Percentiles rank a stretch among this genome's conserved stretches.
Conservation (phyloP, 2,329 filamentous ascomycete genomes). For the Endocalyx cinctus region DNA sequence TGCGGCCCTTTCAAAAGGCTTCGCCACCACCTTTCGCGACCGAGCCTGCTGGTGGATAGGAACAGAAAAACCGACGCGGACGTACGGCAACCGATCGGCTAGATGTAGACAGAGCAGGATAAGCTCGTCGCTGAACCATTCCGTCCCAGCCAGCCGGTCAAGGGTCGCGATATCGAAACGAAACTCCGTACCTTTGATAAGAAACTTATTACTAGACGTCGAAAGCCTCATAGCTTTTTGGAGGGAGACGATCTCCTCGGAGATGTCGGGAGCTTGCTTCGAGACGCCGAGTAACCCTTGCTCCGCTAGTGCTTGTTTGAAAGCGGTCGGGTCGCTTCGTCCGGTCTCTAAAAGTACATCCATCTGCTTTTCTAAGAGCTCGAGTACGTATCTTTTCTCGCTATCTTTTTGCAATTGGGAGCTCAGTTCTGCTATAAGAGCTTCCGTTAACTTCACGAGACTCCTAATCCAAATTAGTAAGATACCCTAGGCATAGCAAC, state of each 20-base stretch:
- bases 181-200: not conserved
- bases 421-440: not conserved
- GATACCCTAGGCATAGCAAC: not conserved
- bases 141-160: not conserved
- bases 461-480: not conserved
- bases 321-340: slow-evolving; percentile 1
- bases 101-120: slow-evolving; percentile 4
- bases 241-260: not conserved
- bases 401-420: not conserved
- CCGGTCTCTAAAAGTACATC: slow-evolving; percentile 1
- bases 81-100: slow-evolving; percentile 2
- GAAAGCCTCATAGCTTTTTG: not conserved
- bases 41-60: not conserved
- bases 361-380: slow-evolving; percentile 2
- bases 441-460: not conserved
- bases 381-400: slow-evolving; percentile 1
- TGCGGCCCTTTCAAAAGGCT: slow-evolving; percentile 2
- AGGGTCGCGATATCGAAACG: not conserved
- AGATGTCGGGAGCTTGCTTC: not conserved
- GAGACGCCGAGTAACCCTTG: not conserved
- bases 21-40: not conserved
- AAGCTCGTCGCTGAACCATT: slow-evolving; percentile 4
- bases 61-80: slow-evolving; percentile 4
- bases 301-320: slow-evolving; percentile 1
- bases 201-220: not conserved